phyloP scores from a whole-genome alignment of 2,329 filamentous ascomycete species.

The Colletotrichum coccodes region DNA sequence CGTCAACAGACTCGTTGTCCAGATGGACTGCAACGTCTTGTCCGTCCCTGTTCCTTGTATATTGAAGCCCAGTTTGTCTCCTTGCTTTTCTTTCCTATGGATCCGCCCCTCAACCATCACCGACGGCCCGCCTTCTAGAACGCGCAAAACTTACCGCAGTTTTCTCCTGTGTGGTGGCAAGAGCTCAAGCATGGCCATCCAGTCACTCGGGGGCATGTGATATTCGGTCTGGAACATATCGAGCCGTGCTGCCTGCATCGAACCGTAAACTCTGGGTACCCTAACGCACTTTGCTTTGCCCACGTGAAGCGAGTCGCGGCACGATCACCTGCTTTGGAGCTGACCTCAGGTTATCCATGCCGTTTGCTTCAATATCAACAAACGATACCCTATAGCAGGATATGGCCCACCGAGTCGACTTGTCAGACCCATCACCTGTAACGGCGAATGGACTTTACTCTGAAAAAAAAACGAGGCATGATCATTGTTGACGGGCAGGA shows the following conservation, averaged over 20 bases:
- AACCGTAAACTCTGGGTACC: not conserved
- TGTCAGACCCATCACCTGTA: not conserved
- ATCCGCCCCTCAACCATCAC: not conserved
- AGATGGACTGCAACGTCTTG: slow-evolving; percentile 20
- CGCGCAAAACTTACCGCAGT: not conserved
- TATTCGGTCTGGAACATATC: not conserved
- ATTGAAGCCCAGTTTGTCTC: not conserved
- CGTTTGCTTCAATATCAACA: slow-evolving; percentile 16
- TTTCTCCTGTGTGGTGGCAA: not conserved
- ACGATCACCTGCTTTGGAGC: not conserved
- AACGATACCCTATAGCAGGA: slow-evolving; percentile 11
- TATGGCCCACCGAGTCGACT: slow-evolving; percentile 4
- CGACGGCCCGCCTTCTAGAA: slow-evolving; percentile 30
- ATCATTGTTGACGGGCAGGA: not conserved
- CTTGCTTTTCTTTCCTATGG: not conserved
- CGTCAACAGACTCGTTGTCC: slow-evolving; percentile 4
- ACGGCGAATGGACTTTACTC: not conserved
- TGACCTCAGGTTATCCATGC: slow-evolving; percentile 5
- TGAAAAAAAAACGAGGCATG: not conserved
- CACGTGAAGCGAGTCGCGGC: slow-evolving; percentile 10
- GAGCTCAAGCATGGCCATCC: not conserved
- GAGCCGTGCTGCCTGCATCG: not conserved
- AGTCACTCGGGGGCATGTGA: not conserved
- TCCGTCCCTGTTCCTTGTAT: not conserved
- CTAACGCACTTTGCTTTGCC: not conserved